A percentile compares a stretch with the other conserved stretches of the same genome.
phyloP scores from a whole-genome alignment of 352 stramenopile genomes.

The Phytophthora kernoviae region DNA sequence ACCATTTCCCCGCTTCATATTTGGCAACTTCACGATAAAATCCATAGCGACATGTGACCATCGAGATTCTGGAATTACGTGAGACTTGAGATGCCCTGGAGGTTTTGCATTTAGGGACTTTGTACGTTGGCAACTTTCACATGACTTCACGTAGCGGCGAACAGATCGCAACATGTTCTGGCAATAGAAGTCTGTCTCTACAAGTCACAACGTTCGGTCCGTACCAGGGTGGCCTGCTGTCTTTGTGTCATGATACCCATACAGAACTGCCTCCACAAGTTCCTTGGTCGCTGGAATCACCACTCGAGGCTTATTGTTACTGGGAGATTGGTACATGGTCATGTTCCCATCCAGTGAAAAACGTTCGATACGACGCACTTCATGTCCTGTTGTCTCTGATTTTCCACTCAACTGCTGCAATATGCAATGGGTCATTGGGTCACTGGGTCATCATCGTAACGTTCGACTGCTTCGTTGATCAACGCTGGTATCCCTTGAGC shows the following conservation, averaged over 20 bases:
- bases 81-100: not conserved
- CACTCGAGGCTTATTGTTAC: not conserved
- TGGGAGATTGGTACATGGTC: no score
- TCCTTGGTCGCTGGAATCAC: not conserved
- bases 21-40: not conserved
- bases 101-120: conserved; percentile 4
- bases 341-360: no score
- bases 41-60: conserved; percentile 17
- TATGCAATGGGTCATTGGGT: no score
- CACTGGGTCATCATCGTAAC: no score
- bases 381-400: no score
- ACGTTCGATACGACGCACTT: no score
- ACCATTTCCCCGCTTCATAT: not conserved
- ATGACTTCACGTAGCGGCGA: not conserved
- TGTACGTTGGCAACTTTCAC: conserved; percentile 6
- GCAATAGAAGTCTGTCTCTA: conserved; percentile 11
- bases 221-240: conserved; percentile 2
- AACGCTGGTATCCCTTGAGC: no score
- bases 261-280: not conserved
- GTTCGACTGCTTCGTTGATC: no score
- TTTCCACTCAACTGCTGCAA: no score
- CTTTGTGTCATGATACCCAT: conserved; percentile 5
- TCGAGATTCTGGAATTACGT: not conserved
- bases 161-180: not conserved
- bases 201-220: not conserved